These are phyloP conservation scores for Erodium moschatum DNA, from an alignment of 441 rosid genomes.

Conservation along the genomic window DNA sequence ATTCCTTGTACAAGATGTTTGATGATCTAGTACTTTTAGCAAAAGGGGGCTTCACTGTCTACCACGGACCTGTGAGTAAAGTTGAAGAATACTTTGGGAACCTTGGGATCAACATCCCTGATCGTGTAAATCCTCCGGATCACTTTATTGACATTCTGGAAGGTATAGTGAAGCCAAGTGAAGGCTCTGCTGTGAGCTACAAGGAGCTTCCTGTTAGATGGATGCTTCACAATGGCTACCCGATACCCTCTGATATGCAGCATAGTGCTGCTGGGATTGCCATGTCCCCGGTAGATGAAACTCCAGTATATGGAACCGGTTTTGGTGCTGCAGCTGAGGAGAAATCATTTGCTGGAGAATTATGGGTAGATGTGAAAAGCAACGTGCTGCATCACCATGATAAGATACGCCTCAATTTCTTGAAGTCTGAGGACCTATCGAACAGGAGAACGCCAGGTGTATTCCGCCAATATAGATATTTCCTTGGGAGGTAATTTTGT, in stretches of 20 bases:
- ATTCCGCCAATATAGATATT: slow-evolving; percentile 65
- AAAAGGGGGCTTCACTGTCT: slow-evolving; percentile 79
- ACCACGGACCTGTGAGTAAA: slow-evolving; percentile 81
- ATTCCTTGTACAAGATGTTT: slow-evolving; percentile 78
- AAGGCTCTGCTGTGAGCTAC: slow-evolving; percentile 27
- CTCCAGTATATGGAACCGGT: slow-evolving; percentile 28
- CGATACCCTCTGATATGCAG: slow-evolving; percentile 82
- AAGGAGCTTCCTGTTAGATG: slow-evolving; percentile 53
- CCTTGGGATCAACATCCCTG: slow-evolving; percentile 75
- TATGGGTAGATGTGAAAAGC: slow-evolving; percentile 65
- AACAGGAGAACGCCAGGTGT: slow-evolving; percentile 55
- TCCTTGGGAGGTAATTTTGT: slow-evolving; percentile 65
- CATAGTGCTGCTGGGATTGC: slow-evolving; percentile 42
- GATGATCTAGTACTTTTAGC: slow-evolving; percentile 93
- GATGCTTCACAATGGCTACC: slow-evolving; percentile 34
- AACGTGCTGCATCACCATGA: slow-evolving; percentile 56
- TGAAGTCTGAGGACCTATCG: slow-evolving; percentile 51
- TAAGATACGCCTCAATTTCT: slow-evolving; percentile 38
- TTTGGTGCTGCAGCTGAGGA: slow-evolving; percentile 26
- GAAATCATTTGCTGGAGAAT: slow-evolving; percentile 65
- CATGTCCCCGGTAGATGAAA: slow-evolving; percentile 20
- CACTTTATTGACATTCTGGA: slow-evolving; percentile 90
- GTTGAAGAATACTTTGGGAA: slow-evolving; percentile 75
- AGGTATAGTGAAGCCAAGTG: slow-evolving; percentile 59
- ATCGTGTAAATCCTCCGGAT: slow-evolving; percentile 88